phyloP scores from a whole-genome alignment of 352 stramenopile genomes.

The Globisporangium barbulae region DNA sequence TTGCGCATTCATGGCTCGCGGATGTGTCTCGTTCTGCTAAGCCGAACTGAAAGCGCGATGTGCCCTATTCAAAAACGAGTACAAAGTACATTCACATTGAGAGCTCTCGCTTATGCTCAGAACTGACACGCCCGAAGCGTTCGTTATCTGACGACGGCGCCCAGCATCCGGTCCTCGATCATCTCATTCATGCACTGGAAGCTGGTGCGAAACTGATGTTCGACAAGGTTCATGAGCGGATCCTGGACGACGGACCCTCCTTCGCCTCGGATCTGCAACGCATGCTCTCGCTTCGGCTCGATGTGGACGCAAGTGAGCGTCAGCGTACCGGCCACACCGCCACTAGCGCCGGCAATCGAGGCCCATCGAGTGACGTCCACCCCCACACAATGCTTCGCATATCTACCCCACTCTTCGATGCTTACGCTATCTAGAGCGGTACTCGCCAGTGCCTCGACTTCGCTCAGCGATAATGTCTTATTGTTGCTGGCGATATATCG shows the following conservation, averaged over 20 bases:
- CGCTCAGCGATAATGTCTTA: no score
- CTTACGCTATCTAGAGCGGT: no score
- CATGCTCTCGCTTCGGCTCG: constrained; percentile 2
- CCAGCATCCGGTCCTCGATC: not conserved
- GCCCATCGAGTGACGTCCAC: not conserved
- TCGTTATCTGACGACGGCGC: not conserved
- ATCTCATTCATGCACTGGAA: constrained; percentile 7
- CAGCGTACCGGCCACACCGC: not conserved
- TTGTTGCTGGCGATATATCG: no score
- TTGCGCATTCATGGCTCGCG: no score
- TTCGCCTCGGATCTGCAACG: not conserved
- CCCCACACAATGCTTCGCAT: constrained; percentile 2
- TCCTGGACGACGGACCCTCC: not conserved
- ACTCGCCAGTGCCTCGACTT: no score
- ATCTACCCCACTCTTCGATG: no score
- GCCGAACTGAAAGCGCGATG: no score
- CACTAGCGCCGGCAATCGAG: not conserved
- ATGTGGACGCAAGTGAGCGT: constrained; percentile 6
- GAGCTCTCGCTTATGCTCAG: no score
- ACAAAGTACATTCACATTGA: no score
- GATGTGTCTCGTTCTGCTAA: no score
- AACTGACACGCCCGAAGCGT: no score
- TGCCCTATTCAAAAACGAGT: no score
- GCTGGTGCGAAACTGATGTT: not conserved
- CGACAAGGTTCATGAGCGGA: not conserved